Evolutionary conservation across 176 grass and related monocot species (phyloP), one percentile per base, ranked within the genome.

Genomic region (Carex kokanica): DNA sequence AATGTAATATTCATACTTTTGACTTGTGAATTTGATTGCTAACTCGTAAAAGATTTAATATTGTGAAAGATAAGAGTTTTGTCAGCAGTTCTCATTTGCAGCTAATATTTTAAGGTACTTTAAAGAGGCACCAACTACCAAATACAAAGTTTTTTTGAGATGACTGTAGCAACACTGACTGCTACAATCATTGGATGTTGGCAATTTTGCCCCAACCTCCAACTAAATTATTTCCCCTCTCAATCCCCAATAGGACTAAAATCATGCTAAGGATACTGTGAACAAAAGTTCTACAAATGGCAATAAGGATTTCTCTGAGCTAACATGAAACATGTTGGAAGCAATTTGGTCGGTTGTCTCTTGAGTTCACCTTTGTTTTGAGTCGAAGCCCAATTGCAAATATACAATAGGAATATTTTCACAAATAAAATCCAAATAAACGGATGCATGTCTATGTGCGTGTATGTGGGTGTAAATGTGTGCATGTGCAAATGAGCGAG

Each of bases 321-420:
- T 49, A 49, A 10, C 29, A 18, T 69, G 32, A 69, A 38, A 40
- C 31, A 18, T 69, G 65, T 34, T 69, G n/a, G 6, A 69, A 9
- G 5, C 4, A 74, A 52, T 74, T 74, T 52, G 47, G 45, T 74
- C 23, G 15, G 45, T 53, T 74, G n/a, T 52, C 45, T 32, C 24
- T 78, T 55, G 25, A 55, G 5, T 55, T 55, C 23, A 55, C 24
- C 69, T 73, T 77, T 55, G 49, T 77, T 56, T 27, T 17, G 41
- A 52, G 13, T 53, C 43, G 14, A 74, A 74, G 2, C 71, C 71
- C 12, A 17, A 74, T 32, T 78, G 73, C 21, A 55, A 54, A 75
- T 75, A 75, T 75, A 75, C 47, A 56, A 78, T 32, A 56, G 47
- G 29, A 25, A 15, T 51, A 54, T 27, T 53, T 52, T 74, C 71